These are phyloP conservation scores for Phytomonas francai DNA, from an alignment of 208 protist genomes.

Conservation along the genomic window DNA sequence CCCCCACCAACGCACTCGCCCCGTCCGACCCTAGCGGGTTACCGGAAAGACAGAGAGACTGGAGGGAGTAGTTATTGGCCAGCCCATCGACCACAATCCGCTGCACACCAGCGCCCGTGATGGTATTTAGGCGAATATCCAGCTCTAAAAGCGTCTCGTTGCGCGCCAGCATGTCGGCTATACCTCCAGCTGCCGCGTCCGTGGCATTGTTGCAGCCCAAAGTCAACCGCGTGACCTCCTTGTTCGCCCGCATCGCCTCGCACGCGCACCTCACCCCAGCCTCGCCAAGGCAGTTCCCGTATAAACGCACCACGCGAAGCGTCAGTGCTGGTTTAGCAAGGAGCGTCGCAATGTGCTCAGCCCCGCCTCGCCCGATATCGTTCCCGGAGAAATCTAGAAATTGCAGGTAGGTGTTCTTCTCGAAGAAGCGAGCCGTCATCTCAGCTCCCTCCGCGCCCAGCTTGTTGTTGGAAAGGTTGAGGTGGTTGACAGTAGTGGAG, in stretches of 20 bases:
- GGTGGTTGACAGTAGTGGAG: constrained; percentile 51
- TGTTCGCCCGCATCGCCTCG: constrained; percentile 47
- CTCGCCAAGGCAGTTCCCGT: constrained; percentile 70
- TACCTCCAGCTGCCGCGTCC: constrained; percentile 31
- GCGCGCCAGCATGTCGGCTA: constrained; percentile 66
- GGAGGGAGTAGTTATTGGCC: constrained; percentile 52
- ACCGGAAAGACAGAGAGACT: constrained; percentile 44
- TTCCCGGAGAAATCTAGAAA: constrained; percentile 84
- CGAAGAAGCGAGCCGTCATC: constrained; percentile 49
- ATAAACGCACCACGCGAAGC: constrained; percentile 48
- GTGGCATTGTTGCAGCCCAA: constrained; percentile 83
- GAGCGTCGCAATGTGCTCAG: constrained; percentile 44
- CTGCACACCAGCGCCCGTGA: constrained; percentile 43
- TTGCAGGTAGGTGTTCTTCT: constrained; percentile 78
- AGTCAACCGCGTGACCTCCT: constrained; percentile 42
- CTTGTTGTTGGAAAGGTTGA: constrained; percentile 69
- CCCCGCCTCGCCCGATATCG: constrained; percentile 69
- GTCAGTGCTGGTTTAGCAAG: constrained; percentile 39
- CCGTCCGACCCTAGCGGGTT: constrained; percentile 71
- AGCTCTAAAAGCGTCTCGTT: constrained; percentile 68
- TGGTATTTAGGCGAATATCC: constrained; percentile 71
- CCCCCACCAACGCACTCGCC: constrained; percentile 47
- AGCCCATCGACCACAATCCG: constrained; percentile 53
- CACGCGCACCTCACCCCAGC: constrained; percentile 43
- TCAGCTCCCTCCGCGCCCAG: constrained; percentile 70